A percentile compares a stretch with the other conserved stretches of the same genome.
phyloP scores from a whole-genome alignment of 2,329 filamentous ascomycete genomes.

The Aspergillus chevalieri region DNA sequence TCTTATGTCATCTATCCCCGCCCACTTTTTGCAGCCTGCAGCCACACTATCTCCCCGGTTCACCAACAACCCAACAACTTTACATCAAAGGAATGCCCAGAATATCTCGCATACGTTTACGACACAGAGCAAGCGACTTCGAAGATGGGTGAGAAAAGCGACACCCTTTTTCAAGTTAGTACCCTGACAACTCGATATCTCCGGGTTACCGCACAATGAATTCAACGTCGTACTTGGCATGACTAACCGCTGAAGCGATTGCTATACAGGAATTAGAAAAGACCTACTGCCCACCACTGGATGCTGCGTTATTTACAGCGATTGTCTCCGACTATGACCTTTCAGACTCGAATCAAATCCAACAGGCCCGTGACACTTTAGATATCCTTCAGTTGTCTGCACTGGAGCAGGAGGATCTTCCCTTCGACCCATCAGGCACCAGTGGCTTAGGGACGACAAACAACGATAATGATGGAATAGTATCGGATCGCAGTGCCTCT shows the following conservation, averaged over 20 bases:
- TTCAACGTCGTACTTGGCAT: background rate
- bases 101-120: background rate
- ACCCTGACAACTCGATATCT: background rate
- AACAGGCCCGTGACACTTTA: slow-evolving; percentile 54
- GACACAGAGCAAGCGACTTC: slow-evolving; percentile 5
- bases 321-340: slow-evolving; percentile 71
- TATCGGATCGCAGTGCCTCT: slow-evolving; percentile 23
- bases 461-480: slow-evolving; percentile 15
- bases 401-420: slow-evolving; percentile 59
- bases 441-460: slow-evolving; percentile 39
- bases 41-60: background rate
- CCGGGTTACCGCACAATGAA: background rate
- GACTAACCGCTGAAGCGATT: background rate
- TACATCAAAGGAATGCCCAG: slow-evolving; percentile 2
- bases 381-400: slow-evolving; percentile 61
- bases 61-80: background rate
- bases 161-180: slow-evolving; percentile 7
- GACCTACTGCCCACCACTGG: slow-evolving; percentile 67
- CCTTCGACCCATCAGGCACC: slow-evolving; percentile 72
- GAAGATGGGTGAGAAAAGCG: slow-evolving; percentile 7
- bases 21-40: background rate
- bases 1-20: background rate
- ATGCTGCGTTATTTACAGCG: slow-evolving; percentile 69
- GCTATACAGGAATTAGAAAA: slow-evolving; percentile 47
- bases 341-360: slow-evolving; percentile 44